Conservation (phyloP, 2,329 filamentous ascomycete genomes). For the Cladosporium phlei region DNA sequence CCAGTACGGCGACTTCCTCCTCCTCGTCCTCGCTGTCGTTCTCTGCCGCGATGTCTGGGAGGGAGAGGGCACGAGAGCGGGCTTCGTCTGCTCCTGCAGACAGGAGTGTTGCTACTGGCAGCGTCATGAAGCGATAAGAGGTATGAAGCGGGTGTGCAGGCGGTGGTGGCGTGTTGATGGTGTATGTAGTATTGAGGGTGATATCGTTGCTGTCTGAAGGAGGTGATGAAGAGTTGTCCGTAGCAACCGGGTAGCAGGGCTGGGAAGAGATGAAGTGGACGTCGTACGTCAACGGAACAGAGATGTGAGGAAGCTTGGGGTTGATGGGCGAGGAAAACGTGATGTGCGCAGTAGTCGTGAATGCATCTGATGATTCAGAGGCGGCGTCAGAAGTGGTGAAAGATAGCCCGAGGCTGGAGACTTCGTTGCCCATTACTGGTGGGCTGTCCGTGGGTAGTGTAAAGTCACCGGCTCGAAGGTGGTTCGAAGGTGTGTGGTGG, state of each 20-base stretch:
- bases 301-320: constrained; percentile 16
- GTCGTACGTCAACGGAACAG: constrained; percentile 45
- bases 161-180: constrained; percentile 26
- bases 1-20: constrained; percentile 38
- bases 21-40: constrained; percentile 18
- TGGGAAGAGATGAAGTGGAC: constrained; percentile 52
- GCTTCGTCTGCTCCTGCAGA: constrained; percentile 6
- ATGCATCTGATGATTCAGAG: not conserved
- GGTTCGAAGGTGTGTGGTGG: constrained; percentile 19
- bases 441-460: constrained; percentile 34
- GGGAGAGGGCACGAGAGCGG: constrained; percentile 14
- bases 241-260: constrained; percentile 38
- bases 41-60: constrained; percentile 2
- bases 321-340: constrained; percentile 31
- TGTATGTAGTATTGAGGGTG: constrained; percentile 4
- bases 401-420: constrained; percentile 22
- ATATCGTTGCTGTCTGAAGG: not conserved
- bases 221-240: not conserved
- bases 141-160: constrained; percentile 38
- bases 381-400: constrained; percentile 13
- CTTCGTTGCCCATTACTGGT: constrained; percentile 25
- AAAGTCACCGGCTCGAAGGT: constrained; percentile 32
- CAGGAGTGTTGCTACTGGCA: constrained; percentile 30
- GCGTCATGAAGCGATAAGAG: constrained; percentile 34
- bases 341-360: constrained; percentile 18